These are phyloP conservation scores for Pseudocercospora cruenta DNA, from an alignment of 2,329 filamentous ascomycete genomes.

Conservation along the genomic window DNA sequence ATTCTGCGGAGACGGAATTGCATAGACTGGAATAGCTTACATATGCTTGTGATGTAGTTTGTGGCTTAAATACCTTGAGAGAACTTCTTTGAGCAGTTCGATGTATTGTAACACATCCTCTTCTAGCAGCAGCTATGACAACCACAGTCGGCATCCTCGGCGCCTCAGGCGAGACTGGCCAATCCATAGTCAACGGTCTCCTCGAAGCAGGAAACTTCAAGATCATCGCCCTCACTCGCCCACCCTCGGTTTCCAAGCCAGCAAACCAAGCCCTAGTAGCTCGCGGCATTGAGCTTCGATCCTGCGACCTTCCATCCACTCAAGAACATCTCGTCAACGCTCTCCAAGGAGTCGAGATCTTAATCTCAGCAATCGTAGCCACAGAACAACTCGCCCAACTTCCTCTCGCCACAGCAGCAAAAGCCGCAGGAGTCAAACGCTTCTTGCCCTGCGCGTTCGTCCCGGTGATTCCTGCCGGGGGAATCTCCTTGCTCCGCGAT, in stretches of 20 bases:
- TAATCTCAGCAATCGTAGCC: constrained; percentile 36
- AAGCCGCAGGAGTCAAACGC: constrained; percentile 37
- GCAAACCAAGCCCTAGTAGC: constrained; percentile 46
- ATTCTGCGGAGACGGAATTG: too few relatives aligned
- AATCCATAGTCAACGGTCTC: constrained; percentile 45
- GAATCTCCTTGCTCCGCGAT: constrained; percentile 42
- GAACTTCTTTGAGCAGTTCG: too few relatives aligned
- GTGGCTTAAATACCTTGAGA: too few relatives aligned
- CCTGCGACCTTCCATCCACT: constrained; percentile 48
- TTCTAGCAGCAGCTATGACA: not conserved
- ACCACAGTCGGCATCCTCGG: constrained; percentile 35
- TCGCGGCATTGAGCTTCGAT: constrained; percentile 49
- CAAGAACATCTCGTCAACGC: constrained; percentile 23
- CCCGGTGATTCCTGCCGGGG: constrained; percentile 50
- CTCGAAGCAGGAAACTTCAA: constrained; percentile 38
- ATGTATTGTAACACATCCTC: not conserved
- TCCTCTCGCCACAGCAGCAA: constrained; percentile 35
- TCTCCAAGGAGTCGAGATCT: constrained; percentile 44
- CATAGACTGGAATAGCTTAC: not conserved
- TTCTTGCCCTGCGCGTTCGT: constrained; percentile 39
- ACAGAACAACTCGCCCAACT: constrained; percentile 30
- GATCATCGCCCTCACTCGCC: constrained; percentile 53
- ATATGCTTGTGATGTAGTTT: not conserved
- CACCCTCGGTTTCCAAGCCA: constrained; percentile 50
- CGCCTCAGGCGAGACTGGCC: constrained; percentile 50